Evolutionary conservation across 225 moss, liverwort and hornwort species (phyloP).

Genomic region (Lunularia cruciata): DNA sequence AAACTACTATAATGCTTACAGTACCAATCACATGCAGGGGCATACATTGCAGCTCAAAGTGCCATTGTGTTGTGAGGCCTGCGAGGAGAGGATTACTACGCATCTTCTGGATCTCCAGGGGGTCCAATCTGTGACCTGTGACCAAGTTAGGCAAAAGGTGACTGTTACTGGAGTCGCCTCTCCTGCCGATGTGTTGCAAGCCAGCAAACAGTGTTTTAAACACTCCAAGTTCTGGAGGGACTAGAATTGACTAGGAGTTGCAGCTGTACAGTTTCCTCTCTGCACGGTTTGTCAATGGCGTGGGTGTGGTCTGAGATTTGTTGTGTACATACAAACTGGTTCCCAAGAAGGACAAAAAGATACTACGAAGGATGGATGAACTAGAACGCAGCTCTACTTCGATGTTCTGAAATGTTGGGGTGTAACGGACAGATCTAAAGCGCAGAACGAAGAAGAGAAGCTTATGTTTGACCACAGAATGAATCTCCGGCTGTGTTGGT

Average conservation of each 20-base stretch:
- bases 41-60: slow-evolving; percentile 33
- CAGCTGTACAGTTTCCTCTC: not conserved
- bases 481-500: not conserved
- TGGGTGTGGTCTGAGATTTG: not conserved
- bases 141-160: slow-evolving; percentile 64
- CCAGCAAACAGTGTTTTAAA: slow-evolving; percentile 45
- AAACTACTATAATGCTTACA: slow-evolving; percentile 17
- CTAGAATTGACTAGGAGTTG: not conserved
- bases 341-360: not conserved
- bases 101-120: slow-evolving; percentile 43
- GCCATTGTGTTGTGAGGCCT: slow-evolving; percentile 43
- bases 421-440: not conserved
- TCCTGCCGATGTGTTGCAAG: slow-evolving; percentile 40
- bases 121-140: slow-evolving; percentile 57
- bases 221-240: slow-evolving; percentile 34
- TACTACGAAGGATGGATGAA: not conserved
- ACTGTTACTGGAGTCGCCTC: slow-evolving; percentile 48
- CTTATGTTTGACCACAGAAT: not conserved
- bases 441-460: not conserved
- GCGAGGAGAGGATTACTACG: slow-evolving; percentile 46
- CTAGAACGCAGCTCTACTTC: not conserved
- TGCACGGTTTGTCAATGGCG: not conserved
- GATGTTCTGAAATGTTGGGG: not conserved
- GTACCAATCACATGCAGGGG: not conserved
- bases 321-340: not conserved